Evolutionary conservation across 2,329 filamentous ascomycete species (phyloP), one percentile per base, ranked within the genome.

Genomic region (Cercospora berteroae): DNA sequence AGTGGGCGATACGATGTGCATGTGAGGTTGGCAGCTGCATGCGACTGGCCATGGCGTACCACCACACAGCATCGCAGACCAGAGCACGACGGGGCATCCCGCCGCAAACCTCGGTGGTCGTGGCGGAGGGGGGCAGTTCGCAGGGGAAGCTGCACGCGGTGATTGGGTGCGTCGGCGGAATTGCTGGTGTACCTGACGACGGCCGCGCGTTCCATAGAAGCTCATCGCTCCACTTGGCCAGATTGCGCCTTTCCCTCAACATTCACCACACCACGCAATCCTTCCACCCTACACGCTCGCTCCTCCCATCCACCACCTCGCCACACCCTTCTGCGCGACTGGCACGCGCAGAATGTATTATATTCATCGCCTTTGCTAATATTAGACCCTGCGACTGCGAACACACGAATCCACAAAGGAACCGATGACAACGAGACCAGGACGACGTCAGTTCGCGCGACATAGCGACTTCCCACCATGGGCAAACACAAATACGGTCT

Each of bases 401-500:
- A 58, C 9, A 29, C 31, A 33, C 25, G 31, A 48, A 31, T 48
- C 8, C 23, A 23, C 8, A 42, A 25, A 33, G 25, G 20, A 48
- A 36, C 27, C 48, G 59, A 55, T 59, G 55, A 66, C 31, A 31
- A 44, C 50, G 56, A 33, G 27, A 64, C 50, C 13, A 25, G 48
- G 50, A 58, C 12, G 27, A 33, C 36, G 16, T 12, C 18, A 10
- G 4, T 25, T 25, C 13, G 39, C 36, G 63, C 33, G 48, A 59
- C 29, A 25, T 23, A 20, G n/a, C 33, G 18, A 7, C 27, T 16
- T n/a, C 29, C 55, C 36, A 60, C n/a, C 44, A 77, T 77, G 75
- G 74, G 71, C 57, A 76, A 77, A 57, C 71, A 77, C 69, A 71
- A 84, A 82, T 97, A 96, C 85, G 95, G 94, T 78, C 92, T 98